Conservation (phyloP, 176 grass and related monocot genomes). For the Guadua angustifolia region DNA sequence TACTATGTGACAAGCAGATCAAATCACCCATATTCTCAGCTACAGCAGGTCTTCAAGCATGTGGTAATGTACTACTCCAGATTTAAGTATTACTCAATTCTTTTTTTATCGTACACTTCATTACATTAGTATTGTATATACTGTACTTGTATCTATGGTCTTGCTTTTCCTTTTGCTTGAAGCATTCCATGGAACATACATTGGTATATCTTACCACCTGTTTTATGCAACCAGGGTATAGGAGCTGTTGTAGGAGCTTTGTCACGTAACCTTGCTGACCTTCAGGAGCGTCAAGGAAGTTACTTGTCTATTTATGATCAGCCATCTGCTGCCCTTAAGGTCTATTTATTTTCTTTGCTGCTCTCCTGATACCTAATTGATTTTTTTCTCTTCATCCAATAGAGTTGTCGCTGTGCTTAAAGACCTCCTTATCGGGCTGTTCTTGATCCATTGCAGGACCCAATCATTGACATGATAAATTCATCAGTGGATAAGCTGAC, state of each 20-base stretch:
- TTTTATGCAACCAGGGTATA: slow-evolving; percentile 65
- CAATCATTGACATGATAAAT: slow-evolving; percentile 85
- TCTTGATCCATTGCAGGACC: slow-evolving; percentile 61
- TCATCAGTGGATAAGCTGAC: slow-evolving; percentile 68
- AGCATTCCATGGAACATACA: background rate
- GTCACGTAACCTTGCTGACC: slow-evolving; percentile 83
- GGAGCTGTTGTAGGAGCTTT: slow-evolving; percentile 87
- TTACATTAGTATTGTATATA: slow-evolving; percentile 34
- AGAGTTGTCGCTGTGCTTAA: background rate
- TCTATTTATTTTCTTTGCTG: slow-evolving; percentile 39
- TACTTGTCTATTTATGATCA: slow-evolving; percentile 96
- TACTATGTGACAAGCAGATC: slow-evolving; percentile 93
- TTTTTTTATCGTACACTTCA: background rate
- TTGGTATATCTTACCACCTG: slow-evolving; percentile 39
- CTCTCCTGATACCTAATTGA: background rate
- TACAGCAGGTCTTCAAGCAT: slow-evolving; percentile 99
- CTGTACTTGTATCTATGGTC: background rate
- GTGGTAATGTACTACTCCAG: slow-evolving; percentile 66
- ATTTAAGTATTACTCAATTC: no score
- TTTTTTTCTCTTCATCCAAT: slow-evolving; percentile 31
- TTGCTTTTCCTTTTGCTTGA: background rate
- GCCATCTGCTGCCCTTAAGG: slow-evolving; percentile 75
- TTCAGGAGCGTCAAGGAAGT: slow-evolving; percentile 78
- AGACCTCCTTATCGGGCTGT: slow-evolving; percentile 41
- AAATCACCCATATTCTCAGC: slow-evolving; percentile 97